A percentile compares a stretch with the other conserved stretches of the same genome.
Conservation (phyloP, 345 rosid genomes). For the Cardamine resedifolia region DNA sequence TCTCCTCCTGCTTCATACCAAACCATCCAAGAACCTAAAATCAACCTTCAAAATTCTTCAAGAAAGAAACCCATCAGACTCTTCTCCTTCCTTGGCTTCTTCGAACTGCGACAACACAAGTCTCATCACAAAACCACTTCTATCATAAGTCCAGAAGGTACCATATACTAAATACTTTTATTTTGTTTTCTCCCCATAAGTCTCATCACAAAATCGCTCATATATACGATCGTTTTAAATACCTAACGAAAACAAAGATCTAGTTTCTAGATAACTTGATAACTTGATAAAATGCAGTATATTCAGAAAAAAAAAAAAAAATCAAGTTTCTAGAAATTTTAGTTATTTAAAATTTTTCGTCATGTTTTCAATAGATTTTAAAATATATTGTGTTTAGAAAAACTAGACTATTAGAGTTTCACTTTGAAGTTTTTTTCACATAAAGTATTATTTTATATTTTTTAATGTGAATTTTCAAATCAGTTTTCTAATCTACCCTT, state of each 20-base stretch:
- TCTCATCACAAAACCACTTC: constrained; percentile 11
- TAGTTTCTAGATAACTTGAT: too few species aligned
- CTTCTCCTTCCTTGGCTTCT: constrained; percentile 25
- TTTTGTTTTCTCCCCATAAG: neutral
- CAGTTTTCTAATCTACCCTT: too few species aligned
- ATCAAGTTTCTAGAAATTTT: neutral
- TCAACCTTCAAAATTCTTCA: neutral
- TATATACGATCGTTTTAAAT: neutral
- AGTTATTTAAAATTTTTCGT: neutral
- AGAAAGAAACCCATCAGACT: constrained; percentile 9
- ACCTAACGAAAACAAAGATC: too few species aligned
- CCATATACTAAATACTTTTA: neutral
- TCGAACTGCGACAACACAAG: constrained; percentile 19
- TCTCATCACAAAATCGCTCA: too few species aligned
- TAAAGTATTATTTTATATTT: too few species aligned
- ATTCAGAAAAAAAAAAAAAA: too few species aligned
- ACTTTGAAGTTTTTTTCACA: too few species aligned
- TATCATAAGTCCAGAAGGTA: constrained; percentile 34
- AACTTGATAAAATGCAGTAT: too few species aligned
- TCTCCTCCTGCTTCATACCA: constrained; percentile 19
- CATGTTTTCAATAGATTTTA: neutral
- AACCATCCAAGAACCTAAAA: neutral
- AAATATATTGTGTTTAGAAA: too few species aligned
- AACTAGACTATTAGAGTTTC: too few species aligned
- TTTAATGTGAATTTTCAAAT: too few species aligned